A percentile compares a stretch with the other conserved stretches of the same genome.
Evolutionary conservation across 768 basidiomycete genomes (phyloP).

Genomic region (Serendipita vermifera): DNA sequence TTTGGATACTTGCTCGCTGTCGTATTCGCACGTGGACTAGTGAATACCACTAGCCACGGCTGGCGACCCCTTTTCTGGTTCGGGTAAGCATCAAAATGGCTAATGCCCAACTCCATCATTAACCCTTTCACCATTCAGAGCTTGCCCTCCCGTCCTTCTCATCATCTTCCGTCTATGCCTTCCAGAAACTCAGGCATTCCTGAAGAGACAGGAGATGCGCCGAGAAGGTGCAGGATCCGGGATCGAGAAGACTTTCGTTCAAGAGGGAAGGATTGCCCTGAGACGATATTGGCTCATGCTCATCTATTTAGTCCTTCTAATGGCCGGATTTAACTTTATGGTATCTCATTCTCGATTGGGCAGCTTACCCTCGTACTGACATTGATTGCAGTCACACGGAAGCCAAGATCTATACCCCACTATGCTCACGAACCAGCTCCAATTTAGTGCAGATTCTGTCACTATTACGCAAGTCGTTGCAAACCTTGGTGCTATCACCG

Average conservation of each 20-base stretch:
- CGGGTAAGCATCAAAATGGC: conserved; percentile 19
- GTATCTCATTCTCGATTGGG: not conserved
- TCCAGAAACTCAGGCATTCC: conserved; percentile 69
- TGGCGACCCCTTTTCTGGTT: conserved; percentile 83
- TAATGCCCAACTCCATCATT: not conserved
- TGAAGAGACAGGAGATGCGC: conserved; percentile 41
- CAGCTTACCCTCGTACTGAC: not conserved
- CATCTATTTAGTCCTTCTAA: conserved; percentile 66
- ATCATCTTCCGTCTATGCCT: conserved; percentile 55
- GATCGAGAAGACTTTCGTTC: conserved; percentile 40
- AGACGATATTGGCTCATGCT: conserved; percentile 70
- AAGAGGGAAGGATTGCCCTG: conserved; percentile 62
- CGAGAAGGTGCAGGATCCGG: conserved; percentile 34
- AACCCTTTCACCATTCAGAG: not conserved
- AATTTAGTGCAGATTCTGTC: conserved; percentile 41
- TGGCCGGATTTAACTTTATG: conserved; percentile 15
- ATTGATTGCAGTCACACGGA: not conserved
- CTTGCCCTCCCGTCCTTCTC: conserved; percentile 51
- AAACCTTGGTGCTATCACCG: not conserved
- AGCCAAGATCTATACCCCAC: conserved; percentile 67
- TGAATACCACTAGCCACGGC: conserved; percentile 27
- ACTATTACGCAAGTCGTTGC: conserved; percentile 36
- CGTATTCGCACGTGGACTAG: conserved; percentile 62
- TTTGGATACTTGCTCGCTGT: conserved; percentile 77
- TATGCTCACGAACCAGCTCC: conserved; percentile 51